Evolutionary conservation across 2,329 filamentous ascomycete genomes (phyloP), one percentile per base, ranked within the genome.

Genomic region (Alternaria burnsii): DNA sequence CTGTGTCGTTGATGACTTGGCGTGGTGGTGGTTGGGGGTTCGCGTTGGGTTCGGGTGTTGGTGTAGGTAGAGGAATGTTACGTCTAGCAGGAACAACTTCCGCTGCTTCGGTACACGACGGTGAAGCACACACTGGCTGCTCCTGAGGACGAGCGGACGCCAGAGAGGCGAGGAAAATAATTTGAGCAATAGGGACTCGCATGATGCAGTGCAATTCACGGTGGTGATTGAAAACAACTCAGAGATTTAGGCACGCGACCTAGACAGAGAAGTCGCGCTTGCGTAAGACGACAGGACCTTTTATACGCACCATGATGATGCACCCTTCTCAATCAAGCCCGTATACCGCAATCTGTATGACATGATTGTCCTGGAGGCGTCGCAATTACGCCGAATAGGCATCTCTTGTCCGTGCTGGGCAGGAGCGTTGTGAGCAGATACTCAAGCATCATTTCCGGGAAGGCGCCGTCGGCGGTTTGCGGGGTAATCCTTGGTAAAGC

Each of bases 401-500:
- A 50, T 50, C 4, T 50, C 32, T 36, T 26, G 34, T 28, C 43
- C 43, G 34, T 48, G 53, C 43, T 36, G 43, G 42, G 41, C 48
- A 54, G 40, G 40, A 24, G 30, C 40, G n/a, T 10, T n/a, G 16
- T 20, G 38, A 44, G 30, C 52, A 9, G n/a, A 11, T 34, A 28
- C 18, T 18, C 18, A 41, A 41, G 38, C 18, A 22, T 57, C 34
- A 55, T 47, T 43, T 58, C 58, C 54, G 58, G 53, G 42, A 55
- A 50, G 51, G 46, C 46, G 54, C 61, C 58, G 54, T 52, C 51
- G 50, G 47, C 46, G 34, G 30, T 60, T 58, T 58, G 54, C 61
- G 50, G 58, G 61, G 58, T 51, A 42, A 43, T 26, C 12, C 28
- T 11, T n/a, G 46, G 14, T 16, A 24, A 24, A n/a, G 20, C 22